phyloP scores from a whole-genome alignment of 179 eudicot species.

The Beta corolliflora region DNA sequence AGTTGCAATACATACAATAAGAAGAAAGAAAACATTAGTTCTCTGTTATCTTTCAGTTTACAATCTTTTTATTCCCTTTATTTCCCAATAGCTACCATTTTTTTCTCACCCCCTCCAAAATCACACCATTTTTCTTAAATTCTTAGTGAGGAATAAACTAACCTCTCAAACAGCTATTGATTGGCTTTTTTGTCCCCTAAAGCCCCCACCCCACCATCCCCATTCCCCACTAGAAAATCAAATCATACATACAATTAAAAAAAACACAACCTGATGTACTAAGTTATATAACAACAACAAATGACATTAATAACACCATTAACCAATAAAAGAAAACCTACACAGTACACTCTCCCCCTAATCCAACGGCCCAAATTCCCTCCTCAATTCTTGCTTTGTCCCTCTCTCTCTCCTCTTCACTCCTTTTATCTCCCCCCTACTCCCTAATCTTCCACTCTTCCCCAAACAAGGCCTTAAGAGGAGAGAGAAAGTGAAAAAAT shows the following conservation, averaged over 20 bases:
- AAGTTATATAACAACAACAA: too few species aligned
- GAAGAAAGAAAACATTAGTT: too few species aligned
- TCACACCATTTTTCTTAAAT: too few species aligned
- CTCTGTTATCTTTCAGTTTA: too few species aligned
- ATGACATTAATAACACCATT: neutral
- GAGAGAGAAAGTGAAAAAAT: too few species aligned
- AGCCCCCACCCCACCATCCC: neutral
- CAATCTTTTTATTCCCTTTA: too few species aligned
- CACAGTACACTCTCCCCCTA: neutral
- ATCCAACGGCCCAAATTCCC: constrained; percentile 40
- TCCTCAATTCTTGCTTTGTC: constrained; percentile 26
- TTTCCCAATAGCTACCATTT: too few species aligned
- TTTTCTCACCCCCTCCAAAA: too few species aligned
- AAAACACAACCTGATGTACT: too few species aligned
- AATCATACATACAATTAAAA: too few species aligned
- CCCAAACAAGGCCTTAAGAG: neutral
- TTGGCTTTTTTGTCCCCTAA: neutral
- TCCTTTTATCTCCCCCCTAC: neutral
- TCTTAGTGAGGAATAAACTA: neutral
- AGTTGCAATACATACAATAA: too few species aligned
- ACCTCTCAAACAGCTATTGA: constrained; percentile 3
- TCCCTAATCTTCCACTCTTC: neutral
- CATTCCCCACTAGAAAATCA: neutral
- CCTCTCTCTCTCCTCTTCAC: neutral
- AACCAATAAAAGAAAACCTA: neutral